These are phyloP conservation scores for Geotrichum siamense DNA, from an alignment of 1,139 yeast genomes.

Conservation along the genomic window DNA sequence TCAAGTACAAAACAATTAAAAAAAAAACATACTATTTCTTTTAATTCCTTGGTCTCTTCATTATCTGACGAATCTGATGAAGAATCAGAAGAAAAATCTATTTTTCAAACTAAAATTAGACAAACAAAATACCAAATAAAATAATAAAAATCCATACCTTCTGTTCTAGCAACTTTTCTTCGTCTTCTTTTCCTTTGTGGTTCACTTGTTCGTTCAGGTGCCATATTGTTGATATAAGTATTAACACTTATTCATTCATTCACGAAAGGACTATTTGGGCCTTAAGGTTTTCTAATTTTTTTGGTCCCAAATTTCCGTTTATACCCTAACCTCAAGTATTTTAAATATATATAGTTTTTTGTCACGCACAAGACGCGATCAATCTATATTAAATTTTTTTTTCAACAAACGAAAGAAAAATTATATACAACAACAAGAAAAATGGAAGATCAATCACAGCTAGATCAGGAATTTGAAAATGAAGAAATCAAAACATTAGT, in stretches of 20 bases:
- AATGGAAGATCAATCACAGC: not conserved
- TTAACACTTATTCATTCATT: too few species aligned
- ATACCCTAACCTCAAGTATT: constrained; percentile 3
- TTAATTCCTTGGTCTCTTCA: too few species aligned
- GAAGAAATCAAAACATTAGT: constrained; percentile 42
- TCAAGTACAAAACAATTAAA: too few species aligned
- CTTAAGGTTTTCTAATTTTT: too few species aligned
- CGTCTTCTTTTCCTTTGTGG: constrained; percentile 26
- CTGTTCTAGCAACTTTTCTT: constrained; percentile 32
- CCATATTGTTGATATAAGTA: constrained; percentile 13
- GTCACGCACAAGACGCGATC: too few species aligned
- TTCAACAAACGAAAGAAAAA: not conserved
- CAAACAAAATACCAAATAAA: too few species aligned
- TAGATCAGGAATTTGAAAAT: constrained; percentile 2
- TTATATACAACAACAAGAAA: not conserved
- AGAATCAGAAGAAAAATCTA: constrained; percentile 30
- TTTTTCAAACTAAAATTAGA: not conserved
- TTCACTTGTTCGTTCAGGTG: constrained; percentile 15
- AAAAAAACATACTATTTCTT: too few species aligned
- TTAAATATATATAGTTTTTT: not conserved
- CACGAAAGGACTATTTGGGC: too few species aligned
- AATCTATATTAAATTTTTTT: too few species aligned
- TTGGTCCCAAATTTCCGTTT: not conserved
- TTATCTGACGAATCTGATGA: constrained; percentile 21
- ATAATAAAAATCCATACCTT: constrained; percentile 27